Conservation (phyloP, 768 basidiomycete genomes). For the Daedaleopsis nitida region DNA sequence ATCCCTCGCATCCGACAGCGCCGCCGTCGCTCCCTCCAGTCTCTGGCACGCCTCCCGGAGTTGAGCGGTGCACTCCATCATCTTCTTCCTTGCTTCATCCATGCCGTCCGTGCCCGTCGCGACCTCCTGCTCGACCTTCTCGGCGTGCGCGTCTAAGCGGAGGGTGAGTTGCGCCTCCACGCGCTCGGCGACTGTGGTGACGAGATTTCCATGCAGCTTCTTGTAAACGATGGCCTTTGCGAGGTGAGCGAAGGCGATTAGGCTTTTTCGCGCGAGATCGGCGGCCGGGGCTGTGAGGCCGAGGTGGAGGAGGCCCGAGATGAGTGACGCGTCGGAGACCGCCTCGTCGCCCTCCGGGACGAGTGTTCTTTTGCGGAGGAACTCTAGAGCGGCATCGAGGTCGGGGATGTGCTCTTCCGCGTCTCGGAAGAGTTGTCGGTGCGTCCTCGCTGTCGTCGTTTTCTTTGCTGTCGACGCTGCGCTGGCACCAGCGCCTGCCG, state of each 20-base stretch:
- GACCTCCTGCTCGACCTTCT: background rate
- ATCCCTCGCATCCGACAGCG: background rate
- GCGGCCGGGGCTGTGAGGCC: too few species aligned
- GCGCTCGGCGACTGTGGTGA: background rate
- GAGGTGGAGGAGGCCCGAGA: conserved; percentile 8
- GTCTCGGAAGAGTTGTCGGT: too few species aligned
- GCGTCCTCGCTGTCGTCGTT: too few species aligned
- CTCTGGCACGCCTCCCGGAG: background rate
- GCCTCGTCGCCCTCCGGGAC: conserved; percentile 8
- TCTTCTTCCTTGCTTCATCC: too few species aligned
- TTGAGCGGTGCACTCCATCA: too few species aligned
- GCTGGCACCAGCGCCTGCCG: too few species aligned
- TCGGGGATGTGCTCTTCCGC: too few species aligned
- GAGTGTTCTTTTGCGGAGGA: background rate
- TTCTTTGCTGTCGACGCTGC: too few species aligned
- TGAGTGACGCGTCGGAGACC: background rate
- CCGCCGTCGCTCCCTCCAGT: background rate
- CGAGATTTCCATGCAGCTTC: background rate
- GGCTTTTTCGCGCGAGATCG: background rate
- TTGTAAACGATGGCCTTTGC: background rate
- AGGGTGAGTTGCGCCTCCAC: background rate
- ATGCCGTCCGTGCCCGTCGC: background rate
- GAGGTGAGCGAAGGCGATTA: conserved; percentile 7
- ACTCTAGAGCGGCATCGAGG: background rate
- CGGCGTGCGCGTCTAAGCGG: conserved; percentile 4